A percentile compares a stretch with the other conserved stretches of the same genome.
These are phyloP conservation scores for Agroathelia rolfsii DNA, from an alignment of 1,284 basidiomycete species.

Conservation along the genomic window DNA sequence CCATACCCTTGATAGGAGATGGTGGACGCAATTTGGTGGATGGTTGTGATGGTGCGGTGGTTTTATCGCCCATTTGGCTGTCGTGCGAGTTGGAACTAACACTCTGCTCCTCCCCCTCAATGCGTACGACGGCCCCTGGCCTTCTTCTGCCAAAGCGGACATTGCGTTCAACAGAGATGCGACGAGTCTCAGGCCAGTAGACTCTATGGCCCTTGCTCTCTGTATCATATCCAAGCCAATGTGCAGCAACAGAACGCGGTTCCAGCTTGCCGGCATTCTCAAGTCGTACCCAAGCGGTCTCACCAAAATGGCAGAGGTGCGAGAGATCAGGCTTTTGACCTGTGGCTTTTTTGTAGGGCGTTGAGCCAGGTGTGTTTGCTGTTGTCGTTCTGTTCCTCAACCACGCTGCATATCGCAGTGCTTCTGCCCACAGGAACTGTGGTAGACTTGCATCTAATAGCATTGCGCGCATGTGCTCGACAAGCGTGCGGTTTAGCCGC, in stretches of 20 bases:
- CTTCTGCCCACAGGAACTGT: conserved; percentile 23
- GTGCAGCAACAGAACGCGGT: conserved; percentile 15
- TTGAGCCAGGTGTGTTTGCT: conserved; percentile 17
- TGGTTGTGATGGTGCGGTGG: not conserved
- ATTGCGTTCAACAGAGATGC: conserved; percentile 24
- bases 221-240: conserved; percentile 22
- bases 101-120: conserved; percentile 22
- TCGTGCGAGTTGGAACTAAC: conserved; percentile 5
- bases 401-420: conserved; percentile 24
- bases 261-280: conserved; percentile 19
- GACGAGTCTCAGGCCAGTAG: conserved; percentile 23
- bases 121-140: conserved; percentile 11
- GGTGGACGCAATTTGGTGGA: not conserved
- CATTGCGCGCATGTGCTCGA: conserved; percentile 17
- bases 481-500: conserved; percentile 20
- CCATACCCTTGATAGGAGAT: not conserved
- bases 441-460: conserved; percentile 18
- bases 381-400: conserved; percentile 27
- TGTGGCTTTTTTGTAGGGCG: conserved; percentile 20
- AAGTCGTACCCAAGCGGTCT: conserved; percentile 15
- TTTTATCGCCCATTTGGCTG: conserved; percentile 1
- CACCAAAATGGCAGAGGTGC: conserved; percentile 15
- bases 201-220: conserved; percentile 22
- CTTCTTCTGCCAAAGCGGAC: conserved; percentile 16
- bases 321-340: conserved; percentile 19